Base-by-base conservation (phyloP, 2,329 filamentous ascomycete genomes). In the Diaporthe sp. region DNA sequence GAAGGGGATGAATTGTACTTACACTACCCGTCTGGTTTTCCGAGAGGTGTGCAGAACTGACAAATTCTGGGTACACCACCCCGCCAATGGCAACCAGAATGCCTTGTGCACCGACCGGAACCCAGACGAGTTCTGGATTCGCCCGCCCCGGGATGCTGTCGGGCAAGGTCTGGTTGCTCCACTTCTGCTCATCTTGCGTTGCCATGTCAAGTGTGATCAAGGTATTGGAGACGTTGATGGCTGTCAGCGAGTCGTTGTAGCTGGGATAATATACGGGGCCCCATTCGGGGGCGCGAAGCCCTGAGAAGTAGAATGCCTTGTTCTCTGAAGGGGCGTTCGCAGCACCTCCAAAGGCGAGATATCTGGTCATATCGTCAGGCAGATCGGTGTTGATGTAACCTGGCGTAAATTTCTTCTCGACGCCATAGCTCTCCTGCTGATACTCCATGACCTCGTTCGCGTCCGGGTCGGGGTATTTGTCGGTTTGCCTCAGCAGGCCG, bases 41-140 rank as follows among this genome's bases (percentile, higher is more conserved):
- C 0, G 85, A 88, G 13, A 69, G 76, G 13, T 73, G 55, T 1
- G 3, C 72, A 3, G 62, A 9, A 28, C 77, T 82, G 12, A 78
- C 79, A 73, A 88, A 92, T 34, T 89, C 85, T 0, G 92, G 92
- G 80, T 90, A 87, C 0, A 87, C 90, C 3, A 94, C 95, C 17
- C 95, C 95, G 9, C 94, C 94, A 0, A 98, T 85, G 4, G 93
- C 94, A 0, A 98, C 88, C 12, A 98, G 86, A 59, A 97, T 92
- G 1, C 95, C 95, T 79, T 95, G 87, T 22, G 89, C 85, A 4
- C 94, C 94, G 59, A 95, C 94, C 1, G 95, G 95, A 0, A 98
- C 88, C 92, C 93, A 95, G 0, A 93, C 91, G 1, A 93, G 85
- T 75, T 93, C 92, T 0, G 92, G 87, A 78, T 89, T 91, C 5